phyloP scores from a whole-genome alignment of 768 basidiomycete genomes.

The Paxillus involutus region DNA sequence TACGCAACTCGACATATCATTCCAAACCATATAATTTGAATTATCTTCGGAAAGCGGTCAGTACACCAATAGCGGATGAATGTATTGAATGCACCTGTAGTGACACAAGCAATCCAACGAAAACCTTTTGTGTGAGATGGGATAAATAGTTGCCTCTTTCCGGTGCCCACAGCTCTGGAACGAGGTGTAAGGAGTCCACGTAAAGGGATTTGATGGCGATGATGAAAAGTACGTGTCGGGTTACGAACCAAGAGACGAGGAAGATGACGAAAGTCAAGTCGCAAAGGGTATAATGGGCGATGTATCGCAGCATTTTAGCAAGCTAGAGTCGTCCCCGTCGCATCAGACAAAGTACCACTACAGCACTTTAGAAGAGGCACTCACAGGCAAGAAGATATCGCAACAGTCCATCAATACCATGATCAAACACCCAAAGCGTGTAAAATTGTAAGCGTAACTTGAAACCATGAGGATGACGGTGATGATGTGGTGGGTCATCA shows the following conservation, averaged over 20 bases:
- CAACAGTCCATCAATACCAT: constrained; percentile 93
- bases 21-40: constrained; percentile 82
- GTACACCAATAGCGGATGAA: background rate
- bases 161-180: constrained; percentile 59
- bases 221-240: constrained; percentile 82
- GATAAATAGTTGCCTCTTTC: constrained; percentile 57
- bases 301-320: constrained; percentile 93
- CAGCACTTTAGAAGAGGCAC: constrained; percentile 29
- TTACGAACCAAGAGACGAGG: constrained; percentile 87
- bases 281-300: constrained; percentile 61
- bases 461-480: constrained; percentile 74
- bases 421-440: constrained; percentile 85
- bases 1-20: constrained; percentile 86
- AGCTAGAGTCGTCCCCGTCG: constrained; percentile 45
- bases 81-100: constrained; percentile 51
- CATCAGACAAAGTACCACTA: background rate
- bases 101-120: constrained; percentile 52
- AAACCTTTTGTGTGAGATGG: constrained; percentile 41
- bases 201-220: constrained; percentile 64
- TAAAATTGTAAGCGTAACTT: constrained; percentile 84
- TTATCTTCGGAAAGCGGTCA: constrained; percentile 41
- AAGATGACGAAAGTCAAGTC: constrained; percentile 80
- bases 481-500: constrained; percentile 95
- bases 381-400: constrained; percentile 88
- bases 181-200: constrained; percentile 46